These are phyloP conservation scores for Coniella vitis DNA, from an alignment of 2,329 filamentous ascomycete species.

Conservation along the genomic window DNA sequence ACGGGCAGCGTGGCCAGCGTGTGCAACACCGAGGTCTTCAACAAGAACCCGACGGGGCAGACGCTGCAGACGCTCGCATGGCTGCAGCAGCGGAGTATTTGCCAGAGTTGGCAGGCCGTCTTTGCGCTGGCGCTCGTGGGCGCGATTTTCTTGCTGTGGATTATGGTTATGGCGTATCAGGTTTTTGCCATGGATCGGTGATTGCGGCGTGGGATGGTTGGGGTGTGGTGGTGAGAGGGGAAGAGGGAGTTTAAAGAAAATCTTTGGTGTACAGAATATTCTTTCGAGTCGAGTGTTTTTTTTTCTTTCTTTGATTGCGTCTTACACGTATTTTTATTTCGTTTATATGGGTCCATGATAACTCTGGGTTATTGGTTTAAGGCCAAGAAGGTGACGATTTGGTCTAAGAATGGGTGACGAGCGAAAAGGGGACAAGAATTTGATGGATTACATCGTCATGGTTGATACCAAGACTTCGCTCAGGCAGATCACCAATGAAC, in stretches of 20 bases:
- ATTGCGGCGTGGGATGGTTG: constrained; percentile 19
- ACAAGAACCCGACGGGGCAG: constrained; percentile 41
- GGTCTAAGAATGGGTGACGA: too few relatives aligned
- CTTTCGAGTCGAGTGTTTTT: not conserved
- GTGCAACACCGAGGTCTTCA: constrained; percentile 53
- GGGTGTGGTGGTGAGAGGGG: not conserved
- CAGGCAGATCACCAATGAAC: too few relatives aligned
- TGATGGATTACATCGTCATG: too few relatives aligned
- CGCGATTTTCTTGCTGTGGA: constrained; percentile 56
- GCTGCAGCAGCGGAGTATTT: constrained; percentile 57
- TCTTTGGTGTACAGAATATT: too few relatives aligned
- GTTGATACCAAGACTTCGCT: too few relatives aligned
- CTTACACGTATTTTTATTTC: not conserved
- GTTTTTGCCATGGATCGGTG: constrained; percentile 42
- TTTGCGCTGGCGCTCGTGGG: constrained; percentile 58
- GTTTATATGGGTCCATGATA: not conserved
- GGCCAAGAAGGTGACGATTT: too few relatives aligned
- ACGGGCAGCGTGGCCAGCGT: constrained; percentile 43
- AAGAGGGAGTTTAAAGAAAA: not conserved
- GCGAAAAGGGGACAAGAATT: too few relatives aligned
- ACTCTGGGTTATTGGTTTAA: too few relatives aligned
- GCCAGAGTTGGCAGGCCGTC: constrained; percentile 57
- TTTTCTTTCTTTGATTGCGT: not conserved
- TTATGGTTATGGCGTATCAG: constrained; percentile 61
- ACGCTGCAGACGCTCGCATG: constrained; percentile 52